Evolutionary conservation across 2,329 filamentous ascomycete species (phyloP).

Genomic region (Claviceps sp.): DNA sequence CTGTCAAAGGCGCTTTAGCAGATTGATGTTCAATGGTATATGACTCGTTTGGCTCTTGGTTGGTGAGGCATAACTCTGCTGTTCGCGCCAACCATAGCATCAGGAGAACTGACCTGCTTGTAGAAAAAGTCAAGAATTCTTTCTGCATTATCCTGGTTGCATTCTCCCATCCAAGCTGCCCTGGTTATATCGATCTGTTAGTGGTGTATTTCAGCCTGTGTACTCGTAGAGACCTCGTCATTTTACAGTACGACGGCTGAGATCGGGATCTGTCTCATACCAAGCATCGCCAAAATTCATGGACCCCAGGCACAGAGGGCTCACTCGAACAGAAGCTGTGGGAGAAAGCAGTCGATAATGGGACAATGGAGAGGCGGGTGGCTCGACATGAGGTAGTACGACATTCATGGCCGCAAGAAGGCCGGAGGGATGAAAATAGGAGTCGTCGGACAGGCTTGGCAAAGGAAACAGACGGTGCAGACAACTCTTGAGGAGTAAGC

Average conservation of each 20-base stretch:
- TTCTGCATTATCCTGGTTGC: slow-evolving; percentile 48
- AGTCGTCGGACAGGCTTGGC: background rate
- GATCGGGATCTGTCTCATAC: slow-evolving; percentile 11
- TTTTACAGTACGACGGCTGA: background rate
- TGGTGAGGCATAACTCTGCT: background rate
- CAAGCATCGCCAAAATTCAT: slow-evolving; percentile 53
- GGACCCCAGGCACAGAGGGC: slow-evolving; percentile 49
- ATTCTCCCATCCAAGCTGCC: slow-evolving; percentile 47
- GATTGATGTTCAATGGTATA: background rate
- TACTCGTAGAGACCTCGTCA: background rate
- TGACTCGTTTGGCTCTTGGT: background rate
- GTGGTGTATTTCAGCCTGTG: background rate
- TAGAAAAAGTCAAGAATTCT: slow-evolving; percentile 54
- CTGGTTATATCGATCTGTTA: slow-evolving; percentile 16
- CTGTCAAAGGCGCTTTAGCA: slow-evolving; percentile 5
- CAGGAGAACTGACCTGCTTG: slow-evolving; percentile 29
- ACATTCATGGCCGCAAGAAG: slow-evolving; percentile 8
- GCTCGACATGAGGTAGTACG: slow-evolving; percentile 25
- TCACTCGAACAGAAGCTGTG: slow-evolving; percentile 51
- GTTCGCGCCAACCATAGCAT: background rate
- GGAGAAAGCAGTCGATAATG: slow-evolving; percentile 55
- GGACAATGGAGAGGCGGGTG: slow-evolving; percentile 46
- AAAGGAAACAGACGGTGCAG: background rate
- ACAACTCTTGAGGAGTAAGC: background rate
- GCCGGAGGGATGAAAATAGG: background rate